These are phyloP conservation scores for Mycena crocata DNA, from an alignment of 768 basidiomycete species.

Conservation along the genomic window DNA sequence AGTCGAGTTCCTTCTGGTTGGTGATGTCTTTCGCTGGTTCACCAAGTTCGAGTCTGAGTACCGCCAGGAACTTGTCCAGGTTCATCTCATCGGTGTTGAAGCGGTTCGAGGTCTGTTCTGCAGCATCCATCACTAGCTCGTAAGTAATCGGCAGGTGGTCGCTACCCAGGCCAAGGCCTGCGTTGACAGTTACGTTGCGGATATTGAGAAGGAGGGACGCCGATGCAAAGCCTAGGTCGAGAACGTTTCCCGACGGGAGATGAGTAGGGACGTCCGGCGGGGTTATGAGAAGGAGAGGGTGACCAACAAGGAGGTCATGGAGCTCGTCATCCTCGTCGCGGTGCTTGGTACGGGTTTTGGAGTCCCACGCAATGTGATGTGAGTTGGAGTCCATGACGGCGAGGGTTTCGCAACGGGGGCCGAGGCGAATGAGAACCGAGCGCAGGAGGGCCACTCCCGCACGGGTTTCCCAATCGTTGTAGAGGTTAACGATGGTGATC, in stretches of 20 bases:
- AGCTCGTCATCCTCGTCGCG: background rate
- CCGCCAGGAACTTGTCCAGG: background rate
- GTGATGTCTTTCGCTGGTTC: background rate
- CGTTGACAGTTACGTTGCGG: background rate
- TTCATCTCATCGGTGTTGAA: background rate
- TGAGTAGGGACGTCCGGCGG: conserved; percentile 1
- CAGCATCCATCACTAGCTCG: background rate
- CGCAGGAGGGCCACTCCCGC: background rate
- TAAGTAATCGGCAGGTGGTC: background rate
- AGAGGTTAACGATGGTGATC: background rate
- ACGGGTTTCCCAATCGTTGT: background rate
- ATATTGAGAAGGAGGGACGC: background rate
- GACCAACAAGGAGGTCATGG: background rate
- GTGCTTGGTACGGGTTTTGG: background rate
- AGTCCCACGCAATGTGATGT: conserved; percentile 3
- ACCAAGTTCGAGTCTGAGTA: background rate
- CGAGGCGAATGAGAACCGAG: background rate
- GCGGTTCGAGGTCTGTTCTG: background rate
- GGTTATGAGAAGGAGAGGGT: background rate
- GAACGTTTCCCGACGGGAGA: conserved; percentile 2
- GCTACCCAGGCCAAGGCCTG: background rate
- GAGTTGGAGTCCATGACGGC: background rate
- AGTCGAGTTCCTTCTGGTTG: background rate
- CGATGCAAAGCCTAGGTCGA: background rate
- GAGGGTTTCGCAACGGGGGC: background rate